Conservation (phyloP, 495 filamentous ascomycete genomes). For the Daldinia vernicosa region DNA sequence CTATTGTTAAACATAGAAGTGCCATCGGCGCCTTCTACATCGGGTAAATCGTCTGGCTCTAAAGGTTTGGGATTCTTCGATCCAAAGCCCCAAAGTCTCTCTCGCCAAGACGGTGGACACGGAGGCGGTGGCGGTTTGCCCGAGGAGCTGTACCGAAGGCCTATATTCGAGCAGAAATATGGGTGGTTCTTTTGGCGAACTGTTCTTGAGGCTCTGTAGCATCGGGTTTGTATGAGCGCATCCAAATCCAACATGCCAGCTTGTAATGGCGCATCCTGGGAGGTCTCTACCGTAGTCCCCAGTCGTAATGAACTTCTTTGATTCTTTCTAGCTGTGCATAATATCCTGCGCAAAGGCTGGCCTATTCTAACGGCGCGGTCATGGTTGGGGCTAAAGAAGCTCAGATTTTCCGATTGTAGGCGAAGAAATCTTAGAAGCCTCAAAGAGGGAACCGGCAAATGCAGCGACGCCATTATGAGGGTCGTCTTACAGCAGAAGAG, state of each 20-base stretch:
- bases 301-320: conserved; percentile 22
- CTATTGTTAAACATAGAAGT: conserved; percentile 66
- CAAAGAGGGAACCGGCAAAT: conserved; percentile 61
- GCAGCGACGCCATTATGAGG: conserved; percentile 45
- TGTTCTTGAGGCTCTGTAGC: conserved; percentile 15
- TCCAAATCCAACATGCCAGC: conserved; percentile 57
- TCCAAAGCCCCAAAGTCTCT: conserved; percentile 61
- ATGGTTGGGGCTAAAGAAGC: conserved; percentile 59
- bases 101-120: conserved; percentile 60
- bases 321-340: conserved; percentile 41
- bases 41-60: conserved; percentile 63
- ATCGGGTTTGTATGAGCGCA: conserved; percentile 49
- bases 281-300: conserved; percentile 6
- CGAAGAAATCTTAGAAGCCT: conserved; percentile 69
- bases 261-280: conserved; percentile 46
- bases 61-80: conserved; percentile 48
- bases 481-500: background rate
- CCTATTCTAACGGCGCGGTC: conserved; percentile 41
- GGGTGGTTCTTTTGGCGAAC: conserved; percentile 11
- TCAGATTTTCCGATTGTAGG: conserved; percentile 64
- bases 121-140: conserved; percentile 49
- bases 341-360: conserved; percentile 24
- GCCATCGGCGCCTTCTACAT: conserved; percentile 55
- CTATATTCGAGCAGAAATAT: conserved; percentile 27
- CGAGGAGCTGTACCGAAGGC: conserved; percentile 50